Evolutionary conservation across 1,139 yeast genomes (phyloP).

Genomic region (Trichomonascaceae sp.): DNA sequence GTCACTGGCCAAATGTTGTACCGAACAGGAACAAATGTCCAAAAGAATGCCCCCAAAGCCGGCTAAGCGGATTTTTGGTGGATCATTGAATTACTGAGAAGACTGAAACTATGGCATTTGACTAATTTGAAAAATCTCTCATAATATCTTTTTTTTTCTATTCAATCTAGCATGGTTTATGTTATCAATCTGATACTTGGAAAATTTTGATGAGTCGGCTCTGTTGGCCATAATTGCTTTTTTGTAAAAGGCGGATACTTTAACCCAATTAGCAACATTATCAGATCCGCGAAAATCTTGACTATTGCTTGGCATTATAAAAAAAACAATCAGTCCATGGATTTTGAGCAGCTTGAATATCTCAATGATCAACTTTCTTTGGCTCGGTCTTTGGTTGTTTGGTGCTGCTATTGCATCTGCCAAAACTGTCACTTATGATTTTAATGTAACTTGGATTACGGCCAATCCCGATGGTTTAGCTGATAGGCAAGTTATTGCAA

Average conservation of each 20-base stretch:
- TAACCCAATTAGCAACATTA: not conserved
- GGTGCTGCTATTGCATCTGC: conserved; percentile 31
- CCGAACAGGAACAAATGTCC: not conserved
- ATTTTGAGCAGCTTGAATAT: not conserved
- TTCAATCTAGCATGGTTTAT: not conserved
- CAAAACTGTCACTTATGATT: conserved; percentile 58
- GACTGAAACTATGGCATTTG: not conserved
- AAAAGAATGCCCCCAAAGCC: not conserved
- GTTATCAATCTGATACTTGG: not conserved
- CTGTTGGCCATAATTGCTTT: not conserved
- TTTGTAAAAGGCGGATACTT: not conserved
- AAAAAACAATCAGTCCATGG: not conserved
- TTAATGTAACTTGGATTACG: conserved; percentile 67
- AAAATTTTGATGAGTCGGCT: not conserved
- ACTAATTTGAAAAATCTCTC: not conserved
- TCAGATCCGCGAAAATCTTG: not conserved
- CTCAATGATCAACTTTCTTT: not conserved
- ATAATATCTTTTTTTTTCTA: not conserved
- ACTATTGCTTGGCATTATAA: not conserved
- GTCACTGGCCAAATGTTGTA: not conserved
- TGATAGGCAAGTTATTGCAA: conserved; percentile 64
- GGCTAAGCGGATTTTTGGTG: not conserved
- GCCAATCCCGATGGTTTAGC: conserved; percentile 72
- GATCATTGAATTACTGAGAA: not conserved
- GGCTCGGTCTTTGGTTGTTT: not conserved